phyloP scores from a whole-genome alignment of 345 rosid species.

The Abelmoschus esculentus region DNA sequence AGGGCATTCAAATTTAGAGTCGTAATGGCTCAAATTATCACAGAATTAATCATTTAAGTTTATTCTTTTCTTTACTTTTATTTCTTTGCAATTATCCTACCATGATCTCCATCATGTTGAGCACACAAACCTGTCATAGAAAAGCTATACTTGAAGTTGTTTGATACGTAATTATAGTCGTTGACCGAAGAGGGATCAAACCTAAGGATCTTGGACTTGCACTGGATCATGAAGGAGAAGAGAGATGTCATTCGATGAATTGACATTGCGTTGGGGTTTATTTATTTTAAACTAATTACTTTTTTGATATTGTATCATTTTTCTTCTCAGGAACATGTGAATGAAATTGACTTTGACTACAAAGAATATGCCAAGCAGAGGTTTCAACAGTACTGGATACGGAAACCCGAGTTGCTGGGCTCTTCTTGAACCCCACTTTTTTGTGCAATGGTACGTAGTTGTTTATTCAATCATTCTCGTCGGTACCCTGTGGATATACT shows the following conservation, averaged over 20 bases:
- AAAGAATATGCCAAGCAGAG: constrained; percentile 59
- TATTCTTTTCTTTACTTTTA: neutral
- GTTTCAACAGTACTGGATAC: constrained; percentile 47
- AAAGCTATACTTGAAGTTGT: neutral
- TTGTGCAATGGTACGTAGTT: neutral
- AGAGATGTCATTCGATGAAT: neutral
- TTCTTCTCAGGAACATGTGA: constrained; percentile 47
- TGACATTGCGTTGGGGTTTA: neutral
- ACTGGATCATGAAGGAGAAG: neutral
- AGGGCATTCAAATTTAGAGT: neutral
- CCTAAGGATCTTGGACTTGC: neutral
- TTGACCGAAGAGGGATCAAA: constrained; percentile 1
- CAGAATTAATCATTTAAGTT: neutral
- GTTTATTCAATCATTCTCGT: neutral
- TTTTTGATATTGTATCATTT: neutral
- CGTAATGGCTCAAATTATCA: neutral
- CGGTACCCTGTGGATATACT: too few relatives aligned
- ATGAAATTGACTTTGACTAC: constrained; percentile 61
- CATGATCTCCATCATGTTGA: neutral
- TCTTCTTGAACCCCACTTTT: constrained; percentile 11
- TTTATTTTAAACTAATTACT: neutral
- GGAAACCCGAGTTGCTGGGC: constrained; percentile 30
- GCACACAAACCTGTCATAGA: neutral
- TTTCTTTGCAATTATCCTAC: neutral
- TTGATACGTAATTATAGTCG: neutral